These are phyloP conservation scores for Dactylella cylindrospora DNA, from an alignment of 2,329 filamentous ascomycete species.

Conservation along the genomic window DNA sequence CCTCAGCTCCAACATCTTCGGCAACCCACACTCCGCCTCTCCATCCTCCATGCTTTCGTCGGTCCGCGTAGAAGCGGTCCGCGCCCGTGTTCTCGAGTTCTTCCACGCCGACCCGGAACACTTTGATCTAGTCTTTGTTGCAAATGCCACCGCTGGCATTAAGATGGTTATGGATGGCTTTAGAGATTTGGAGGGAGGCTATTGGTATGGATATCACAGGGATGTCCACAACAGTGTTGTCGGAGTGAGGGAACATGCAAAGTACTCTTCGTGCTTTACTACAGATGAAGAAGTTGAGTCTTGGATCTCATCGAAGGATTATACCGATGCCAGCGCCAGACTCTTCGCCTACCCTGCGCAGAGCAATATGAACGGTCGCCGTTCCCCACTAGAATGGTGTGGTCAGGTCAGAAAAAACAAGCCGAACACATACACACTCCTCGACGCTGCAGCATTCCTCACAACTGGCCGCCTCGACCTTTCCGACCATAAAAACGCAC, in stretches of 20 bases:
- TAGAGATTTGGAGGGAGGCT: conserved; percentile 65
- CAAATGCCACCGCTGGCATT: conserved; percentile 87
- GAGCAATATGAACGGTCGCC: conserved; percentile 56
- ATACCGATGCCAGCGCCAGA: conserved; percentile 42
- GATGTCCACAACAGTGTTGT: conserved; percentile 85
- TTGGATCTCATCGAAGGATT: conserved; percentile 50
- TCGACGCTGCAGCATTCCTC: conserved; percentile 67
- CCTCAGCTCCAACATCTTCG: conserved; percentile 76
- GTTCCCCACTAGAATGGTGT: conserved; percentile 52
- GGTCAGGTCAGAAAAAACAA: conserved; percentile 29
- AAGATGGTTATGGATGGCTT: conserved; percentile 83
- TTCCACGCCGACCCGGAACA: conserved; percentile 78
- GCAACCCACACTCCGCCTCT: conserved; percentile 89
- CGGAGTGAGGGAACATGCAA: conserved; percentile 62
- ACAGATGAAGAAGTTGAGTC: conserved; percentile 53
- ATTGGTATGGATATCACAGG: conserved; percentile 78
- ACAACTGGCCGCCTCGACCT: conserved; percentile 63
- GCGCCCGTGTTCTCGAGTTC: conserved; percentile 70
- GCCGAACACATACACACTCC: conserved; percentile 54
- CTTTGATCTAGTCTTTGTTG: conserved; percentile 87
- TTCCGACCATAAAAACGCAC: conserved; percentile 57
- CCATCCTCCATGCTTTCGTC: conserved; percentile 76
- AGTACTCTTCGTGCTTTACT: conserved; percentile 52
- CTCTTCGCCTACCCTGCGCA: conserved; percentile 57
- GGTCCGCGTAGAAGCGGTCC: conserved; percentile 71